These are phyloP conservation scores for Persicaria maculosa DNA, from an alignment of 148 eudicot genomes.

Conservation along the genomic window DNA sequence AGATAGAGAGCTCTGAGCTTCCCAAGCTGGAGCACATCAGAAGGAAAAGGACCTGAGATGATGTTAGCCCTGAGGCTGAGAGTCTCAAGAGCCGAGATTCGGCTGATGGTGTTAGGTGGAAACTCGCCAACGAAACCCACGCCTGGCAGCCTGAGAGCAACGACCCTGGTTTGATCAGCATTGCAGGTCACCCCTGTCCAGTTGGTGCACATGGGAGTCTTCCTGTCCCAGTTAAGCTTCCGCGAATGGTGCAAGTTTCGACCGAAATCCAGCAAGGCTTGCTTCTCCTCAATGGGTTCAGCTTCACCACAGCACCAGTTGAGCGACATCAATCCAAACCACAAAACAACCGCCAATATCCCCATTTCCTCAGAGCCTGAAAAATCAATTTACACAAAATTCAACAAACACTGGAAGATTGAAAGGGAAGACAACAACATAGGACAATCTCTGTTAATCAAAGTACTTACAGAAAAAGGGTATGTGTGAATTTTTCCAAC, in stretches of 20 bases:
- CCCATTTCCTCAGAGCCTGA: slow-evolving; percentile 25
- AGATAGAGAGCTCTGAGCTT: slow-evolving; percentile 27
- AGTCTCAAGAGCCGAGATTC: slow-evolving; percentile 18
- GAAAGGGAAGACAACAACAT: not conserved
- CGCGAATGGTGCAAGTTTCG: slow-evolving; percentile 6
- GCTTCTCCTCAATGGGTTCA: slow-evolving; percentile 40
- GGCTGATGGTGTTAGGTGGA: slow-evolving; percentile 21
- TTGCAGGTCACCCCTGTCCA: slow-evolving; percentile 34
- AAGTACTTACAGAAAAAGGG: not conserved
- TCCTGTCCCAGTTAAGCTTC: slow-evolving; percentile 21
- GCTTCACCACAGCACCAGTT: not conserved
- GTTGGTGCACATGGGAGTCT: slow-evolving; percentile 8
- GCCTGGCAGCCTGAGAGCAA: slow-evolving; percentile 24
- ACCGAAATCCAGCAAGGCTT: slow-evolving; percentile 33
- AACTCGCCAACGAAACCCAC: slow-evolving; percentile 22
- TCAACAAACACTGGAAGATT: not conserved
- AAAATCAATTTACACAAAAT: not conserved
- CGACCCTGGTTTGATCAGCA: slow-evolving; percentile 16
- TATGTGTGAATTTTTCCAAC: not conserved
- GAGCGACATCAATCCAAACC: not conserved
- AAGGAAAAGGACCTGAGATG: slow-evolving; percentile 30
- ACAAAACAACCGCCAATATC: slow-evolving; percentile 25
- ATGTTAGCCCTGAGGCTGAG: slow-evolving; percentile 25
- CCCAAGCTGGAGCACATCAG: slow-evolving; percentile 27
- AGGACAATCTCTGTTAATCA: not conserved